These are phyloP conservation scores for Tanozyma kutaoensis DNA, from an alignment of 805 yeast genomes.

Conservation along the genomic window DNA sequence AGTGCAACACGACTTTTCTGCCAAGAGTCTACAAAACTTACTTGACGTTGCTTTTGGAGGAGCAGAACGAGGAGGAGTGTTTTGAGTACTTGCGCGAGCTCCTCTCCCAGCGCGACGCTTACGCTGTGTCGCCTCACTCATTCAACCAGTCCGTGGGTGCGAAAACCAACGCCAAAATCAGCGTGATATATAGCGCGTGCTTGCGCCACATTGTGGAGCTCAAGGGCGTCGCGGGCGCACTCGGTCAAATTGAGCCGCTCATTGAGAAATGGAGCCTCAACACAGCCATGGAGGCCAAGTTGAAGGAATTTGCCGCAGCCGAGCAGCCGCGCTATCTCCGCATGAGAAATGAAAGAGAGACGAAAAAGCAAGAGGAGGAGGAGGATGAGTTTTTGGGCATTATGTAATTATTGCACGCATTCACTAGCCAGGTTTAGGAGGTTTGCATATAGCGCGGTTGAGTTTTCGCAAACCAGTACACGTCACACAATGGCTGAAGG, in stretches of 20 bases:
- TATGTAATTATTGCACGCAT: constrained; percentile 4
- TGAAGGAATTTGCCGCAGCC: constrained; percentile 9
- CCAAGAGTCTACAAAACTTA: constrained; percentile 11
- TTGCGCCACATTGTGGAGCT: constrained; percentile 14
- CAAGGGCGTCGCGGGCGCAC: constrained; percentile 13
- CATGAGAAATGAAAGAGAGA: constrained; percentile 9
- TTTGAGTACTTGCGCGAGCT: constrained; percentile 11
- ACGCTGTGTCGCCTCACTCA: constrained; percentile 6
- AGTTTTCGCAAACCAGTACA: not conserved
- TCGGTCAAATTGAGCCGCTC: constrained; percentile 17
- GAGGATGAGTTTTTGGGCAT: constrained; percentile 19
- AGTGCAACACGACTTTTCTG: constrained; percentile 11
- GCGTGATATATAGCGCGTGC: constrained; percentile 6
- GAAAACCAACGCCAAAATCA: constrained; percentile 1
- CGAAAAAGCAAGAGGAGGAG: constrained; percentile 11
- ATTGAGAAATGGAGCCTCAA: constrained; percentile 24
- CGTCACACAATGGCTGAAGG: constrained; percentile 35
- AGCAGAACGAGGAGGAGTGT: constrained; percentile 5
- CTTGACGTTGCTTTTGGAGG: constrained; percentile 5
- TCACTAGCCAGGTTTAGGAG: constrained; percentile 1
- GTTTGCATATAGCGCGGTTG: not conserved
- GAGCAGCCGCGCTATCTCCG: constrained; percentile 8
- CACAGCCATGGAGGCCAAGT: constrained; percentile 11
- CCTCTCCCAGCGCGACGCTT: constrained; percentile 3
- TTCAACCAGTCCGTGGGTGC: constrained; percentile 5